Evolutionary conservation across 345 rosid species (phyloP).

Genomic region (Schrenkiella parvula): DNA sequence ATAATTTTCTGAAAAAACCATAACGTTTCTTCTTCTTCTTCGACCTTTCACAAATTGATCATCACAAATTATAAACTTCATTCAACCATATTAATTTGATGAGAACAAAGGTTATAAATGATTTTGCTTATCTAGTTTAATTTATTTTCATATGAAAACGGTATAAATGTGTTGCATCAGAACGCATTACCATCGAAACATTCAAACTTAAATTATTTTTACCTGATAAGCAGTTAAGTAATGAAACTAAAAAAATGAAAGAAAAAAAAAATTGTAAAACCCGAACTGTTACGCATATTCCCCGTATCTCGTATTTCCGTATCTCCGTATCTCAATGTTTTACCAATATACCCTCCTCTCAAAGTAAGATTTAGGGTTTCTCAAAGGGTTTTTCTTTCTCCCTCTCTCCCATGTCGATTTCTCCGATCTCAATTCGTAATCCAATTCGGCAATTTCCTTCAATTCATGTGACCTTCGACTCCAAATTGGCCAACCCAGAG

Average conservation of each 20-base stretch:
- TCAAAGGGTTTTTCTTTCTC: not conserved
- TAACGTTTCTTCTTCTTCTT: not conserved
- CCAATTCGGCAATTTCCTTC: constrained; percentile 8
- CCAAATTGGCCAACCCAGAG: not conserved
- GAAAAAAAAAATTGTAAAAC: too few relatives aligned
- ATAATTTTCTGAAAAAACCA: not conserved
- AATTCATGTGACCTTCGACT: constrained; percentile 21
- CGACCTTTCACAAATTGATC: too few relatives aligned
- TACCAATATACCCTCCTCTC: constrained; percentile 20
- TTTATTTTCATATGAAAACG: too few relatives aligned
- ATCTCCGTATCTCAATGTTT: constrained; percentile 1
- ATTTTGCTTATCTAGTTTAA: too few relatives aligned
- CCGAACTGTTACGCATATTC: constrained; percentile 14
- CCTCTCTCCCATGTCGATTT: constrained; percentile 29
- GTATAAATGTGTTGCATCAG: too few relatives aligned
- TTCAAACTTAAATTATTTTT: too few relatives aligned
- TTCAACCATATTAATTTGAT: too few relatives aligned
- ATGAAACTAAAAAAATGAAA: not conserved
- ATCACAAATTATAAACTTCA: too few relatives aligned
- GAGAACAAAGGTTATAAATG: too few relatives aligned
- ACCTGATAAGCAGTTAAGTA: too few relatives aligned
- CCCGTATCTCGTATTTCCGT: constrained; percentile 2
- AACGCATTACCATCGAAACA: too few relatives aligned
- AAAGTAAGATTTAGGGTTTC: constrained; percentile 31
- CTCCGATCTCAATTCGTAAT: constrained; percentile 16